A percentile compares a stretch with the other conserved stretches of the same genome.
phyloP scores from a whole-genome alignment of 805 yeast species.

The Pichia eremophila region DNA sequence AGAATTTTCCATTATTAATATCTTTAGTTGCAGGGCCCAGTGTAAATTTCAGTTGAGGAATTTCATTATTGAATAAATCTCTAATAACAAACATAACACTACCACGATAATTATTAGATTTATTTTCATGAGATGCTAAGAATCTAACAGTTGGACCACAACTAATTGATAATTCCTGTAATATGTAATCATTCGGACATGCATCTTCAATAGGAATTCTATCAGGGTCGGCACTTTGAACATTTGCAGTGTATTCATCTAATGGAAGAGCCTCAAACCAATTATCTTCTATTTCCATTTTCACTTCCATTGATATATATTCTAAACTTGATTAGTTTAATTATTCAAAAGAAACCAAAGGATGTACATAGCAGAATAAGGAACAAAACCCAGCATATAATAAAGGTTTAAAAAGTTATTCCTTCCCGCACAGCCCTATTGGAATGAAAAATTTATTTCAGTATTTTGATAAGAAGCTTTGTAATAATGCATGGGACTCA shows the following conservation, averaged over 20 bases:
- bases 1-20: conserved; percentile 24
- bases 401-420: too few species aligned
- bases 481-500: too few species aligned
- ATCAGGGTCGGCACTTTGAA: conserved; percentile 15
- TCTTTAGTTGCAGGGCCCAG: conserved; percentile 26
- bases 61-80: conserved; percentile 21
- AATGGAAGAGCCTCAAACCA: conserved; percentile 27
- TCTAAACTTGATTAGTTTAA: too few species aligned
- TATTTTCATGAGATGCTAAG: conserved; percentile 50
- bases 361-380: too few species aligned
- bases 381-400: too few species aligned
- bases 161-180: conserved; percentile 33
- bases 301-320: too few species aligned
- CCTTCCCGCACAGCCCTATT: too few species aligned
- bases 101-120: conserved; percentile 49
- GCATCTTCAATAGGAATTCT: conserved; percentile 7
- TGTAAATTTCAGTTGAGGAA: conserved; percentile 19
- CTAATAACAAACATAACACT: conserved; percentile 56
- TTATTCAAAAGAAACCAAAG: too few species aligned
- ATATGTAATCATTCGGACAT: conserved; percentile 16
- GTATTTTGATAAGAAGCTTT: too few species aligned
- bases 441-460: too few species aligned
- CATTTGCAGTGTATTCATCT: conserved; percentile 15
- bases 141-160: conserved; percentile 78
- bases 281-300: too few species aligned